Evolutionary conservation across 1,284 basidiomycete species (phyloP).

Genomic region (Naganishia liquefaciens): DNA sequence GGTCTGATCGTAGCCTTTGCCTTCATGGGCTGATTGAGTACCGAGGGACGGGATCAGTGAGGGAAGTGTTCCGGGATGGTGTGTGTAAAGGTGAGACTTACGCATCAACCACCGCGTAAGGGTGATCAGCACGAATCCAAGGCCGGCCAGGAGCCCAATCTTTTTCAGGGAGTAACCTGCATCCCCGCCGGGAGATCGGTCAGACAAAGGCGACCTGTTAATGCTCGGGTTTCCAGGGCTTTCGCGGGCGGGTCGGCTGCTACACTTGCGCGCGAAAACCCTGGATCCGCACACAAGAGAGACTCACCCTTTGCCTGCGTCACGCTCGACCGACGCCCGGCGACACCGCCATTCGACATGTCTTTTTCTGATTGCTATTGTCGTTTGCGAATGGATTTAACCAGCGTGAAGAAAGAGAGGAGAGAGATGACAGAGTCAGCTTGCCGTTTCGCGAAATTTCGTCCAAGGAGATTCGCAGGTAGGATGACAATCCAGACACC

Average conservation of each 20-base stretch:
- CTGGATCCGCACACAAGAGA: background rate
- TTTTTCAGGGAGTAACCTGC: constrained; percentile 26
- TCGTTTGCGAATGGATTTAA: background rate
- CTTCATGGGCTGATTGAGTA: constrained; percentile 1
- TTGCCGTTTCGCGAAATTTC: background rate
- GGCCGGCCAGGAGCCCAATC: constrained; percentile 20
- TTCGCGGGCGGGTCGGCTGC: too few species aligned
- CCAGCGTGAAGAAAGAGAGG: background rate
- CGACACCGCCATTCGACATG: background rate
- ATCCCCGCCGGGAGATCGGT: background rate
- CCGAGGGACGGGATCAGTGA: background rate
- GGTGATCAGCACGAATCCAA: constrained; percentile 28
- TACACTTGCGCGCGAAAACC: background rate
- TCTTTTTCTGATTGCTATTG: constrained; percentile 24
- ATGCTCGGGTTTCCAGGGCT: background rate
- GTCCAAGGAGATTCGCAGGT: background rate
- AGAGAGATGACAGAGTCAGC: background rate
- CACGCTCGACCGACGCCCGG: constrained; percentile 15
- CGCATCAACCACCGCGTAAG: constrained; percentile 29
- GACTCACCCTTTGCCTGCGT: constrained; percentile 19
- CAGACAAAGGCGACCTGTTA: background rate
- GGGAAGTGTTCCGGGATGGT: too few species aligned
- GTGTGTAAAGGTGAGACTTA: constrained; percentile 5
- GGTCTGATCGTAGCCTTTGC: constrained; percentile 22
- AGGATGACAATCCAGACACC: background rate